Evolutionary conservation across 495 filamentous ascomycete species (phyloP).

Genomic region (Pseudomonodictys pantanalensis): DNA sequence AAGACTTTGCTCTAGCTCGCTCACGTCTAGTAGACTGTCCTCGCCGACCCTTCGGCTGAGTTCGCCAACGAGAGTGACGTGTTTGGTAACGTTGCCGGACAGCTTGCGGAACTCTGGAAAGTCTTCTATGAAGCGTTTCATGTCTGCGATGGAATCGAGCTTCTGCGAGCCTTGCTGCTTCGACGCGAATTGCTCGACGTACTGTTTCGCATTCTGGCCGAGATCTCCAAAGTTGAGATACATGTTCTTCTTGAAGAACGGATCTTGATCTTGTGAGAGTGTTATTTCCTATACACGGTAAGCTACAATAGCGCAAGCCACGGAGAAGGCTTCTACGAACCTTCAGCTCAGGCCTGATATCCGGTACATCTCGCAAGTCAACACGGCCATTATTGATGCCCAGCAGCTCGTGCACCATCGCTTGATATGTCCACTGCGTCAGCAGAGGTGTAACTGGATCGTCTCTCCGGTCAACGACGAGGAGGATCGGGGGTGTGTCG

Average conservation of each 20-base stretch:
- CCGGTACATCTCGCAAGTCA: slow-evolving; percentile 80
- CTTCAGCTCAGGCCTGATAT: slow-evolving; percentile 83
- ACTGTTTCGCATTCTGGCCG: slow-evolving; percentile 96
- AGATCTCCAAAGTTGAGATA: slow-evolving; percentile 97
- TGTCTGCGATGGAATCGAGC: slow-evolving; percentile 94
- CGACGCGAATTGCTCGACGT: slow-evolving; percentile 94
- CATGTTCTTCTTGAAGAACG: slow-evolving; percentile 99
- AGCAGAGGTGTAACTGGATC: slow-evolving; percentile 95
- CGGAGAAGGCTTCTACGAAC: slow-evolving; percentile 22
- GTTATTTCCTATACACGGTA: slow-evolving; percentile 66
- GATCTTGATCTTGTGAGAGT: slow-evolving; percentile 94
- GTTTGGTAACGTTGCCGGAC: slow-evolving; percentile 96
- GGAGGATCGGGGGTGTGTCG: slow-evolving; percentile 89
- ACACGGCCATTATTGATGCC: slow-evolving; percentile 92
- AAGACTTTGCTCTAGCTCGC: slow-evolving; percentile 93
- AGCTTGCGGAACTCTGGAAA: slow-evolving; percentile 97
- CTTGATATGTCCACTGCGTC: slow-evolving; percentile 98
- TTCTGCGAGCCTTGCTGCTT: slow-evolving; percentile 90
- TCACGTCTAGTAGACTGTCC: slow-evolving; percentile 85
- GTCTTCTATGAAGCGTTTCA: slow-evolving; percentile 99
- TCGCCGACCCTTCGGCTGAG: slow-evolving; percentile 80
- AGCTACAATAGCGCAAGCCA: not conserved
- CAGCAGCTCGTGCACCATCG: slow-evolving; percentile 95
- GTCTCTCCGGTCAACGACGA: slow-evolving; percentile 88
- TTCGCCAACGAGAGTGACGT: slow-evolving; percentile 93